Evolutionary conservation across 2,329 filamentous ascomycete genomes (phyloP), one percentile per base, ranked within the genome.

Genomic region (Ophiognomonia clavigignenti-juglandacearum): DNA sequence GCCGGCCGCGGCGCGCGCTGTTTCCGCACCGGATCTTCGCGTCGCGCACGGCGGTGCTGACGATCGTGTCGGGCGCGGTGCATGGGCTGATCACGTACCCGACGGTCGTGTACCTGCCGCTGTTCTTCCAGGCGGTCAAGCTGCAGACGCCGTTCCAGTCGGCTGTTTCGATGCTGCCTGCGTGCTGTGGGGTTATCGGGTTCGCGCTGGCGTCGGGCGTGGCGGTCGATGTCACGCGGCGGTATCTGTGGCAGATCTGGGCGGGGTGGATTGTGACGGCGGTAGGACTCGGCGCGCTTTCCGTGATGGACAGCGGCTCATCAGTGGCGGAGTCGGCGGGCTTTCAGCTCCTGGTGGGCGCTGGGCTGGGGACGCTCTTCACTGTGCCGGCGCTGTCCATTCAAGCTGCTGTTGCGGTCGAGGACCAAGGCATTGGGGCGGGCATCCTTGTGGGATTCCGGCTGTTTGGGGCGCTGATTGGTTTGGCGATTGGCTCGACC

Each of bases 381-480:
- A 36, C 44, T 3, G 39, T 48, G 26, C 45, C 56, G 2, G 62
- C 62, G 7, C 44, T 69, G 2, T 58, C 64, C 16, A 59, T 67
- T 45, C 61, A 66, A 43, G 65, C 66, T 37, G 60, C 58, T 14
- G 39, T 52, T 3, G 37, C n/a, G 9, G 59, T 63, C 4, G 59
- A 69, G 32, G 66, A 69, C 38, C 53, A 45, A 6, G 66, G 65
- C 7, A 55, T 67, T 10, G 62, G 63, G 0, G 56, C 61, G 24
- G 66, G 66, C 0, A 52, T 65, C 0, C 47, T 68, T 3, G 47
- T 65, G 2, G 56, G 59, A 0, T 59, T 67, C 38, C 63, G 67
- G 2, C 54, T 69, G 0, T 60, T 70, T 34, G 67, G 68, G 1
- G 61, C 56, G 3, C 56, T 70, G 2, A 45, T 68, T 4, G 66